These are phyloP conservation scores for Ambispora gerdemannii DNA, from an alignment of 192 early-diverging fungal species.

Conservation along the genomic window DNA sequence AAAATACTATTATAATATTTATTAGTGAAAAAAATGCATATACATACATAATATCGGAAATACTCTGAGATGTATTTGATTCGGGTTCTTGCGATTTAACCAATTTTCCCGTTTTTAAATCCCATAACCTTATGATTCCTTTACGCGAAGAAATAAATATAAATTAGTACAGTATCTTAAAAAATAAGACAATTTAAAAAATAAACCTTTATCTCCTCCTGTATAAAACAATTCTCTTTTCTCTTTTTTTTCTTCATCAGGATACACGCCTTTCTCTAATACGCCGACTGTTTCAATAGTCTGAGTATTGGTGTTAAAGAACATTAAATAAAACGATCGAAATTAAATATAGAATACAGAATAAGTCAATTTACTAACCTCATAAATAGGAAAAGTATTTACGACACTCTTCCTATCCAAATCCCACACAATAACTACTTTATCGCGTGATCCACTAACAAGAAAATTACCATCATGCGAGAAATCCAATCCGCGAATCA, in stretches of 20 bases:
- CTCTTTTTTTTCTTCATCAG: conserved; percentile 34
- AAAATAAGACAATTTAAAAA: conserved; percentile 8
- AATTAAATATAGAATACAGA: background rate
- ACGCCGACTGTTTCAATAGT: conserved; percentile 83
- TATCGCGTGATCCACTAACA: conserved; percentile 85
- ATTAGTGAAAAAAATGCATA: too few species aligned
- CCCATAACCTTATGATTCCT: conserved; percentile 81
- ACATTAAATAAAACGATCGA: background rate
- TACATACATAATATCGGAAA: conserved; percentile 68
- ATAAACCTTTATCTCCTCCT: conserved; percentile 76
- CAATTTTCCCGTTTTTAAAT: conserved; percentile 68
- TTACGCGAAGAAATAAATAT: background rate
- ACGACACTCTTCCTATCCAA: conserved; percentile 58
- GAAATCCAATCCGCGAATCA: conserved; percentile 87
- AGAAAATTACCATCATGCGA: conserved; percentile 65
- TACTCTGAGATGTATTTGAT: conserved; percentile 71
- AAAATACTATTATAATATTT: too few species aligned
- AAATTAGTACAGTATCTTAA: background rate
- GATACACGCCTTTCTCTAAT: conserved; percentile 42
- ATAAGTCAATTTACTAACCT: conserved; percentile 43
- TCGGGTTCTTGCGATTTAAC: conserved; percentile 66
- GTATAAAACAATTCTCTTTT: conserved; percentile 69
- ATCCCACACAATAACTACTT: conserved; percentile 88
- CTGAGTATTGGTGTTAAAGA: conserved; percentile 3
- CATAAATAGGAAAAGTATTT: conserved; percentile 85